Conservation (phyloP, 2,329 filamentous ascomycete species). For the Fusarium nelsonii region DNA sequence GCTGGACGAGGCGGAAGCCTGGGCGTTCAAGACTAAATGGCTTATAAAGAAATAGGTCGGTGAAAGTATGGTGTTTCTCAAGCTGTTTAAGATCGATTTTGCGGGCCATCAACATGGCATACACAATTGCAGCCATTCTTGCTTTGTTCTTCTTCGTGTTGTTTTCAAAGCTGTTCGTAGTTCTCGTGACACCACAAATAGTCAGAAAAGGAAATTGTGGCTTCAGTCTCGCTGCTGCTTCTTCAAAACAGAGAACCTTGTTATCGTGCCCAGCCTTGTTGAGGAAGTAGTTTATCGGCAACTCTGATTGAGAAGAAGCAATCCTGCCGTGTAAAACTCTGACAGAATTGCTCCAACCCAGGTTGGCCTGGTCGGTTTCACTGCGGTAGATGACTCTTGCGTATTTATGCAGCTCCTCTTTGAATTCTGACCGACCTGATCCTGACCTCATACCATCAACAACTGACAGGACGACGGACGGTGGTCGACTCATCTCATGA, state of each 20-base stretch:
- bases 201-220: neutral
- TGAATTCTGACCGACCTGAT: fast-evolving
- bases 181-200: neutral
- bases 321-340: neutral
- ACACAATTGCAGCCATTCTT: neutral
- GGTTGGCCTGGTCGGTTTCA: neutral
- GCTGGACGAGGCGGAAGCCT: neutral
- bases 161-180: fast-evolving
- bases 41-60: fast-evolving
- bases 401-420: neutral
- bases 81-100: fast-evolving
- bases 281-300: fast-evolving
- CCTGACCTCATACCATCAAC: fast-evolving
- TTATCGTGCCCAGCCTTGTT: fast-evolving
- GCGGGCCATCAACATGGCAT: neutral
- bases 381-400: no score
- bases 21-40: neutral
- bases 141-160: fast-evolving
- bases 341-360: neutral
- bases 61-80: fast-evolving
- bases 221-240: neutral
- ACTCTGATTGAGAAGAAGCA: neutral
- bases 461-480: fast-evolving
- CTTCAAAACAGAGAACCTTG: conserved; percentile 5
- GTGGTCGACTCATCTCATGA: fast-evolving